These are phyloP conservation scores for Penicillium sp. DNA, from an alignment of 2,329 filamentous ascomycete genomes.

Conservation along the genomic window DNA sequence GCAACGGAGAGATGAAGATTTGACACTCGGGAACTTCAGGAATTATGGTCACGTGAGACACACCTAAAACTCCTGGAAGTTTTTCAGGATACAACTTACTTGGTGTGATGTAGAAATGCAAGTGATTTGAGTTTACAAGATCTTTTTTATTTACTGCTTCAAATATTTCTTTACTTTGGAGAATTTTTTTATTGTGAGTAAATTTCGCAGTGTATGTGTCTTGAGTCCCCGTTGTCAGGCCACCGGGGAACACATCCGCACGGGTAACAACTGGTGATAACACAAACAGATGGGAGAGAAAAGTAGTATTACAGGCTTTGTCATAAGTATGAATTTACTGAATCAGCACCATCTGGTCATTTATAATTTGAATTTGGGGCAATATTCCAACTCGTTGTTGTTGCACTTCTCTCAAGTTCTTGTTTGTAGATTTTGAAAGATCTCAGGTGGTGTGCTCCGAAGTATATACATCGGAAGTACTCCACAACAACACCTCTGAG, in stretches of 20 bases:
- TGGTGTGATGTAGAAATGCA: background rate
- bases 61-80: background rate
- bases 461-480: too few species aligned
- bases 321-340: too few species aligned
- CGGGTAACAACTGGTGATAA: background rate
- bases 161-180: background rate
- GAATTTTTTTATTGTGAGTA: background rate
- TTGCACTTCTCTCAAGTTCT: too few species aligned
- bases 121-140: background rate
- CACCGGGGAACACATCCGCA: background rate
- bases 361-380: too few species aligned
- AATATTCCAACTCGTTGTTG: too few species aligned
- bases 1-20: constrained; percentile 42
- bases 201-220: constrained; percentile 1
- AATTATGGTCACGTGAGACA: constrained; percentile 31
- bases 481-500: too few species aligned
- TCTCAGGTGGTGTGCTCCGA: too few species aligned
- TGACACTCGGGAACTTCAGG: constrained; percentile 46
- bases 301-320: too few species aligned
- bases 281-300: too few species aligned
- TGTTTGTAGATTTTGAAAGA: too few species aligned
- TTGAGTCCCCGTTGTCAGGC: background rate
- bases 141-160: background rate
- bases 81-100: background rate
- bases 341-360: too few species aligned